Evolutionary conservation across 768 basidiomycete species (phyloP), one percentile per base, ranked within the genome.

Genomic region (Termitomyces titanicus): DNA sequence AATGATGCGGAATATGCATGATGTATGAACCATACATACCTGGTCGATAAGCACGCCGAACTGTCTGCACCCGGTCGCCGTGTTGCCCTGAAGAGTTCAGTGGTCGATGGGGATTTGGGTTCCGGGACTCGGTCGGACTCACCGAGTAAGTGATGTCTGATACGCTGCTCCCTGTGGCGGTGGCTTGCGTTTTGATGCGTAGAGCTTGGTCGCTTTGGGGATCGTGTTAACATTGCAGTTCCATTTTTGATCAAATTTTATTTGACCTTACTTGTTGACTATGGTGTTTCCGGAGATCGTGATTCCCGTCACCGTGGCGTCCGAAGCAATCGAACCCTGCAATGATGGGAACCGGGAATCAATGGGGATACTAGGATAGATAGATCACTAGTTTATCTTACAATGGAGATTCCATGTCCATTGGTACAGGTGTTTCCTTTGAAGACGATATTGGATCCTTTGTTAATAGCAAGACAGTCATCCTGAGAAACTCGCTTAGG

Each of bases 331-430:
- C 9, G 85, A 85, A 20, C 83, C 86, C 82, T 84, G 50, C 11
- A 64, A n/a, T n/a, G n/a, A n/a, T n/a, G n/a, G 63, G 8, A 56
- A 47, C 63, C 74, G 31, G 58, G 59, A n/a, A 51, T 81, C 78
- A 18, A n/a, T n/a, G 12, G 11, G n/a, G 25, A n/a, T n/a, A 10
- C 13, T 1, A 12, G 20, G 12, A 77, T 76, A 13, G 15, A 64
- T 64, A 12, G 63, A 77, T 45, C 53, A 61, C 25, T 35, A 51
- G 20, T 11, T n/a, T 22, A 31, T 9, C 80, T 73, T 48, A 86
- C 86, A 25, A 88, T 74, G 4, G 83, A 85, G 57, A 86, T 80
- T 27, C 87, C 86, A 47, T 89, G 86, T 3, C 87, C 85, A 25
- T 75, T 74, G 3, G 70, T 67, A 68, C 86, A 88, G 22, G 69